Evolutionary conservation across 768 basidiomycete species (phyloP), one percentile per base, ranked within the genome.

Genomic region (Hydnomerulius pinastri): DNA sequence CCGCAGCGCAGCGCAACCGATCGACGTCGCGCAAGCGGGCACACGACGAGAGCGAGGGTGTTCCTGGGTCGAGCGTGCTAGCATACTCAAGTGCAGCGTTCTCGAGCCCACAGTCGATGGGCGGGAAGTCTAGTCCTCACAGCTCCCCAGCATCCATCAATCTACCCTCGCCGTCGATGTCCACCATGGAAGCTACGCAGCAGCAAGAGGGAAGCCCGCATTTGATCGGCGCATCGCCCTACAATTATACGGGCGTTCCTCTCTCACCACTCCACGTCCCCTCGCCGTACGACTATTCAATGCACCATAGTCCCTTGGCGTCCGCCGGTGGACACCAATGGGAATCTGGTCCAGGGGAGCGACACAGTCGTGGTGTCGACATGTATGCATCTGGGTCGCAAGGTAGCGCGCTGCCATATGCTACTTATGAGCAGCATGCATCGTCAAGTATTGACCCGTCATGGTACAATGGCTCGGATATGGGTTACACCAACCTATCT

Each of bases 21-120:
- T 91, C 88, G 36, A 78, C 85, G 2, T 90, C 89, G 33, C 83
- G 88, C 41, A 83, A 81, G 66, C 82, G 88, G 30, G 85, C 81
- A 13, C 82, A 75, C 50, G 86, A 88, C 57, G 88, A 90, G 53
- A 75, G 75, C 30, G 82, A 83, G 44, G 71, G 71, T 38, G 63
- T 76, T 4, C 78, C 84, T 40, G 76, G 77, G 29, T 52, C 63
- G 25, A 60, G 46, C 21, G 54, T 71, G 46, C 60, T 69, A 11
- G 64, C 75, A 2, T 82, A 75, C 56, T 79, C 80, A n/a, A n/a
- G n/a, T 54, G 80, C 80, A 32, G 75, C 77, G 25, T 84, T 84
- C 58, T 74, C 81, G 4, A 80, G 79, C 49, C 81, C 84, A 9
- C 73, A 73, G 6, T 70, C 75, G 21, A 62, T 71, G 13, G 69